phyloP scores from a whole-genome alignment of 1,284 basidiomycete genomes.

The Lignosus rhinocerotis region DNA sequence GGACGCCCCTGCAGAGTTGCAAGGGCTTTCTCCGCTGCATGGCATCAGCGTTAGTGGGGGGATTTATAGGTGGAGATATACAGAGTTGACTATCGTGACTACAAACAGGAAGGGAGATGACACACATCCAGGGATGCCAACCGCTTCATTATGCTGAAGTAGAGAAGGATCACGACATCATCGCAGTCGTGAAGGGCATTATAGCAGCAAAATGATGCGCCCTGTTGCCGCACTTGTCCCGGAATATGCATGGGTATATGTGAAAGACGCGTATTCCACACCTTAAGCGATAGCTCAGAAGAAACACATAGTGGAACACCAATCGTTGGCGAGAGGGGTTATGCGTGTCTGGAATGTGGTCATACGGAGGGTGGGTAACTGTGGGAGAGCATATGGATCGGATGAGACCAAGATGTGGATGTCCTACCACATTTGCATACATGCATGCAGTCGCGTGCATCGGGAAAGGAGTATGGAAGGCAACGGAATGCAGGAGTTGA shows the following conservation, averaged over 20 bases:
- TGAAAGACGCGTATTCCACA: background rate
- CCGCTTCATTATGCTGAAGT: background rate
- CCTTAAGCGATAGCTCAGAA: background rate
- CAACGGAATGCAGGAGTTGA: too few relatives aligned
- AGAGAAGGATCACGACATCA: background rate
- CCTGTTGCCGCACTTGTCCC: background rate
- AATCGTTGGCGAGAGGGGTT: too few relatives aligned
- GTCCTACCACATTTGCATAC: too few relatives aligned
- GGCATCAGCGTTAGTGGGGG: background rate
- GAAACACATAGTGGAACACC: background rate
- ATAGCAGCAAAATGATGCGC: background rate
- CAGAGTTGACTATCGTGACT: background rate
- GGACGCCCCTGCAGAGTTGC: slow-evolving; percentile 78
- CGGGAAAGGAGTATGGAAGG: too few relatives aligned
- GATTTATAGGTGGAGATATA: background rate
- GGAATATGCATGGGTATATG: background rate
- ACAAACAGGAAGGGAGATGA: background rate
- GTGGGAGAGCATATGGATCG: too few relatives aligned
- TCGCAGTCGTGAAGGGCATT: background rate
- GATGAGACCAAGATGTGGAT: too few relatives aligned
- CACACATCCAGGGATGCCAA: background rate
- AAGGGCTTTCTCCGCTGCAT: slow-evolving; percentile 82
- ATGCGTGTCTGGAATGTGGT: too few relatives aligned
- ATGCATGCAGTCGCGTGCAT: too few relatives aligned
- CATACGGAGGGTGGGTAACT: too few relatives aligned